Evolutionary conservation across 1,284 basidiomycete genomes (phyloP), one percentile per base, ranked within the genome.

Genomic region (Naganishia cerealis): DNA sequence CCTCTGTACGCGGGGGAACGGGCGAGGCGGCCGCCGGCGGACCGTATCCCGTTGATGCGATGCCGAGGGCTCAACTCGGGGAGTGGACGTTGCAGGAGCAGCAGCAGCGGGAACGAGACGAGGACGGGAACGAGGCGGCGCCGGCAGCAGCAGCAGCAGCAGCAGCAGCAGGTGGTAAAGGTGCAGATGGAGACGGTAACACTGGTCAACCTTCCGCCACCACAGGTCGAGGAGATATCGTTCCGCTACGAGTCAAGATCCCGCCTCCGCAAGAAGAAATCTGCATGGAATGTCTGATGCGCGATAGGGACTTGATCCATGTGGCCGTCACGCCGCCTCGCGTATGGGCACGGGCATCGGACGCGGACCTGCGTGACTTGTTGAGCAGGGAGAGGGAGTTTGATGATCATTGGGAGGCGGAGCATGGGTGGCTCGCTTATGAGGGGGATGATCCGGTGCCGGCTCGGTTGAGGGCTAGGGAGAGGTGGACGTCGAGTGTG

Each of bases 231-330:
- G 29, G 29, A 6, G 21, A 57, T 43, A 53, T 53, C 13, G 61
- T 26, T 2, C 70, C 70, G 7, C 38, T 66, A 12, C 50, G 66
- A 10, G 56, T 71, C 63, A 71, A 71, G 36, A 40, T 67, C 21
- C 69, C 70, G 16, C 73, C 69, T 18, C 74, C 75, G 9, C 77
- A 76, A 59, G 82, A 82, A 57, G 94, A 97, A 79, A 84, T 98
- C 53, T 99, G 95, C 75, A 84, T 98, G 57, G 95, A 99, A 81
- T 99, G 95, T 79, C 92, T 96, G 75, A 99, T 99, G 95, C 89
- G 95, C 53, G 95, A 99, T 81, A 88, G 95, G 76, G 95, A 99
- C 78, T 93, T 99, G 90, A 92, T 90, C 42, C 95, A 97, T 79
- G 92, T 99, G 36, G 86, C 90, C 77, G 95, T 97, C 26, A 86